phyloP scores from a whole-genome alignment of 2,329 filamentous ascomycete species.

The Claviceps fusiformis region DNA sequence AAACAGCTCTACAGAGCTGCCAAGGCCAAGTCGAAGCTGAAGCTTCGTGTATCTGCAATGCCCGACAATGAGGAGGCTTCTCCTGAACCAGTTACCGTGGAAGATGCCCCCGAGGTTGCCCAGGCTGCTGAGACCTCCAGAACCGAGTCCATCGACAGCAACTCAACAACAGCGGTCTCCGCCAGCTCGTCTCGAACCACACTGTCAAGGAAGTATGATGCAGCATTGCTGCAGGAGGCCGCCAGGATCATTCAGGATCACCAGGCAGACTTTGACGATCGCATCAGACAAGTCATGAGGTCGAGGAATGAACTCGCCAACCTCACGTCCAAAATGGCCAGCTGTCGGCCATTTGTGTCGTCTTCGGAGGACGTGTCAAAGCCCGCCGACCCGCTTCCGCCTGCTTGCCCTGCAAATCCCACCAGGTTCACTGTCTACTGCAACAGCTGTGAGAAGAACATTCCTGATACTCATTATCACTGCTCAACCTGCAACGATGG shows the following conservation, averaged over 20 bases:
- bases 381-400: background rate
- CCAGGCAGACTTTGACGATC: conserved; percentile 14
- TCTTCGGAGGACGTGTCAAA: background rate
- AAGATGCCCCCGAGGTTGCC: conserved; percentile 33
- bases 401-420: background rate
- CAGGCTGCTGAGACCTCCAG: conserved; percentile 12
- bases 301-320: conserved; percentile 8
- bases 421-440: conserved; percentile 70
- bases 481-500: conserved; percentile 87
- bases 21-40: conserved; percentile 96
- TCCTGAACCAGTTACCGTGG: conserved; percentile 32
- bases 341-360: background rate
- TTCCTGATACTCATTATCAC: conserved; percentile 79
- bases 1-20: conserved; percentile 94
- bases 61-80: conserved; percentile 17
- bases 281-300: conserved; percentile 15
- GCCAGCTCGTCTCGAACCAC: conserved; percentile 8
- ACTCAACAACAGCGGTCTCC: conserved; percentile 8
- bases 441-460: conserved; percentile 72
- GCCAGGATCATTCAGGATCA: conserved; percentile 12
- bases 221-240: conserved; percentile 14
- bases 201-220: conserved; percentile 16
- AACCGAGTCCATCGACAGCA: background rate
- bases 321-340: conserved; percentile 3
- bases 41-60: conserved; percentile 56